phyloP scores from a whole-genome alignment of 2,329 filamentous ascomycete species.

The Myriangium duriaei region DNA sequence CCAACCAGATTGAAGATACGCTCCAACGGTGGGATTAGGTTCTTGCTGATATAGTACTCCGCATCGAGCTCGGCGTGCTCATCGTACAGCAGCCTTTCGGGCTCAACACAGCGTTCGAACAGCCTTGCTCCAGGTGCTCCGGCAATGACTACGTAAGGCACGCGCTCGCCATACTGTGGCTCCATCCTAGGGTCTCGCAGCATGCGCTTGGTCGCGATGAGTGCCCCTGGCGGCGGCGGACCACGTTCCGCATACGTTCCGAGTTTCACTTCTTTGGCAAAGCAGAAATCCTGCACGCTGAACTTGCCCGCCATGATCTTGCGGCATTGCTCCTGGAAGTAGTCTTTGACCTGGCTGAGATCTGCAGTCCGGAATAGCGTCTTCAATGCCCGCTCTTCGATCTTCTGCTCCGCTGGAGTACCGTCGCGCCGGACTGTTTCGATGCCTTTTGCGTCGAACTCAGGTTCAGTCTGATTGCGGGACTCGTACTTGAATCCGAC shows the following conservation, averaged over 20 bases:
- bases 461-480: conserved; percentile 59
- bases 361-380: conserved; percentile 78
- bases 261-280: conserved; percentile 80
- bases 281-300: conserved; percentile 91
- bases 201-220: conserved; percentile 80
- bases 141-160: conserved; percentile 86
- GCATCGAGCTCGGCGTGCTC: conserved; percentile 73
- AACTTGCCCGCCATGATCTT: conserved; percentile 87
- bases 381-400: conserved; percentile 83
- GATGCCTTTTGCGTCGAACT: conserved; percentile 96
- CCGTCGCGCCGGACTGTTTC: conserved; percentile 93
- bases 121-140: conserved; percentile 77
- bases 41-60: conserved; percentile 95
- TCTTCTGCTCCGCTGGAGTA: conserved; percentile 89
- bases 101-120: conserved; percentile 79
- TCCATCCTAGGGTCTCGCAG: conserved; percentile 73
- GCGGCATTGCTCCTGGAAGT: conserved; percentile 78
- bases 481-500: conserved; percentile 95
- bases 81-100: conserved; percentile 66
- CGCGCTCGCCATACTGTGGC: conserved; percentile 86
- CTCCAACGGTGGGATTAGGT: conserved; percentile 85
- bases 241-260: conserved; percentile 78
- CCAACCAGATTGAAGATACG: conserved; percentile 94
- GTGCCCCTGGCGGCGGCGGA: conserved; percentile 69
- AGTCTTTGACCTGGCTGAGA: conserved; percentile 73